Evolutionary conservation across 164 flowering plant genomes (phyloP), one percentile per base, ranked within the genome.

Genomic region (Vitis amurensis): DNA sequence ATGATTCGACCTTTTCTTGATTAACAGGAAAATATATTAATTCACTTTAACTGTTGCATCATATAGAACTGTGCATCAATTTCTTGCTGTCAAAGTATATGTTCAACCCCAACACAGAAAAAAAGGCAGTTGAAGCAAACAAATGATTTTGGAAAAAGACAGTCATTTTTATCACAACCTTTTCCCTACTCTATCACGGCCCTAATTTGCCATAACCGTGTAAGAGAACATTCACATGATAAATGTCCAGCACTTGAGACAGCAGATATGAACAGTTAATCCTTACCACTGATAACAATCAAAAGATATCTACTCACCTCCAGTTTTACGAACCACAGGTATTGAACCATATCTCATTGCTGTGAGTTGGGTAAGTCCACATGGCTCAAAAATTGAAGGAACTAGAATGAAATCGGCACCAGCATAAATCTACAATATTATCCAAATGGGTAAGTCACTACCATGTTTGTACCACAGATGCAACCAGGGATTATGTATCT

Each of bases 331-430:
- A 64, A 95, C 99, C 23, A 95, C 84, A 48, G 99, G 97, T 73
- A 95, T 84, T 59, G 97, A 89, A 58, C 99, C 99, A 76, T 87
- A 95, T 86, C 99, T 84, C 99, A 95, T 95, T 52, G 98, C 98
- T 63, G 62, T 84, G 58, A 95, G 94, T 71, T 95, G 99, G 16
- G 99, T 95, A 29, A 95, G 86, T 53, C 99, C 99, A 79, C 99
- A 95, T 23, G 99, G 99, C 86, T 95, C 99, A 78, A 95, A 95
- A 30, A 95, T 86, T 66, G 99, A 95, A 61, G 99, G 98, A 64
- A 93, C 99, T 23, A 95, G 64, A 74, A 93, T 91, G 78, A 95
- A 89, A 83, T 95, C 98, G 9, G 98, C 80, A 70, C 97, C 99
- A 16, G 97, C 97, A 83, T 95, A 95, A 78, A 95, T 95, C 98